Percentiles rank a stretch among this genome's conserved stretches.
phyloP scores from a whole-genome alignment of 202 grass and related monocot species.

The Schoenoplectus triqueter region DNA sequence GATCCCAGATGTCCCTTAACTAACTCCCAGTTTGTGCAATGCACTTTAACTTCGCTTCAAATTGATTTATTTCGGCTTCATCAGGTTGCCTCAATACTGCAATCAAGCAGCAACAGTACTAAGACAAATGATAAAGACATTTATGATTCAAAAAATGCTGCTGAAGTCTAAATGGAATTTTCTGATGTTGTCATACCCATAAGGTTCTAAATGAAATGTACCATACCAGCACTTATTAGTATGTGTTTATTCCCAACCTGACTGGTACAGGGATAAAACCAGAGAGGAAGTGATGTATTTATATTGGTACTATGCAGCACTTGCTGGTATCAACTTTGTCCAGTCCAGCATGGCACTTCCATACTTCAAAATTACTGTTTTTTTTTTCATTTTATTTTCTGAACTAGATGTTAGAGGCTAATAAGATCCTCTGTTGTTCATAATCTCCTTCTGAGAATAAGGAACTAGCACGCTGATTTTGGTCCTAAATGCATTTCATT shows the following conservation, averaged over 20 bases:
- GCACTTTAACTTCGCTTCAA: background rate
- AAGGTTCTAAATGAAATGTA: background rate
- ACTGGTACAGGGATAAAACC: background rate
- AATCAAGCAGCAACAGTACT: background rate
- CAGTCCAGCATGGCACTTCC: background rate
- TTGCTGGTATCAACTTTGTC: background rate
- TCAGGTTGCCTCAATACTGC: background rate
- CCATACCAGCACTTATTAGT: background rate
- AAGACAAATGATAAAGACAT: background rate
- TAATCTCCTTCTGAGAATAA: background rate
- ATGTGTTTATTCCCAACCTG: background rate
- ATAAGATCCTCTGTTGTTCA: background rate
- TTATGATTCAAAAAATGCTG: background rate
- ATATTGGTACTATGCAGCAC: background rate
- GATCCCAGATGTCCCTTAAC: background rate
- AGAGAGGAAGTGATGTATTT: background rate
- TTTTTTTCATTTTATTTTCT: conserved; percentile 16
- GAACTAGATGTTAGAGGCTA: background rate
- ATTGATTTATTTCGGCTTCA: background rate
- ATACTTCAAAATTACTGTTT: background rate
- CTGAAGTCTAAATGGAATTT: background rate
- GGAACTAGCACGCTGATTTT: background rate
- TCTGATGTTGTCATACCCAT: background rate
- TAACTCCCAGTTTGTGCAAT: background rate
- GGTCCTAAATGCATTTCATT: background rate